Conservation (phyloP, 2,329 filamentous ascomycete genomes). For the Aspergillus sp. region DNA sequence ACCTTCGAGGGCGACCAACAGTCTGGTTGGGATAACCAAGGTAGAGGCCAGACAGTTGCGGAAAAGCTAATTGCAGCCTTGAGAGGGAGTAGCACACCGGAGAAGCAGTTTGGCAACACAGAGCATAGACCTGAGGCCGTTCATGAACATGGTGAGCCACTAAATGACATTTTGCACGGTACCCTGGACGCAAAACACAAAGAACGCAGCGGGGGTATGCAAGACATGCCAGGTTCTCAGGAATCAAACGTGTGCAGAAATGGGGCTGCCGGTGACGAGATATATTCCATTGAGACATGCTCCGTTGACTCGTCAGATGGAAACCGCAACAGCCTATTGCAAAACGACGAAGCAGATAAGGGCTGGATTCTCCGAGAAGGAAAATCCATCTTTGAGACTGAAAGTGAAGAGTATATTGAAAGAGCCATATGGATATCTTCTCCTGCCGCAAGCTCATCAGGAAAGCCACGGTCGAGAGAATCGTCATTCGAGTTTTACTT, state of each 20-base stretch:
- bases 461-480: not conserved
- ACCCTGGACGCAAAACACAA: not conserved
- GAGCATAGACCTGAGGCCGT: not conserved
- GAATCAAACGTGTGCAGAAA: not conserved
- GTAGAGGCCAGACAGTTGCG: constrained; percentile 25
- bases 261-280: not conserved
- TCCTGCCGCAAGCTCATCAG: not conserved
- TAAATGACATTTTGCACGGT: not conserved
- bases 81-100: not conserved
- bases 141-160: not conserved
- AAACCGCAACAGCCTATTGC: not conserved
- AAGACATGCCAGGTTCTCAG: not conserved
- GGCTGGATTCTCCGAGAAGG: not conserved
- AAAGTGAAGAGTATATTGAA: not conserved
- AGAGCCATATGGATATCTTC: not conserved
- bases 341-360: not conserved
- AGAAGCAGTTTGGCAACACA: not conserved
- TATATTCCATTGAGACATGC: not conserved
- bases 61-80: constrained; percentile 26
- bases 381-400: not conserved
- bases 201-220: not conserved
- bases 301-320: not conserved
- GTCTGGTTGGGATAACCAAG: constrained; percentile 1
- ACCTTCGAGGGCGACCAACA: not conserved
- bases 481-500: not conserved